phyloP scores from a whole-genome alignment of 2,329 filamentous ascomycete species.

The Colletotrichum navitas region DNA sequence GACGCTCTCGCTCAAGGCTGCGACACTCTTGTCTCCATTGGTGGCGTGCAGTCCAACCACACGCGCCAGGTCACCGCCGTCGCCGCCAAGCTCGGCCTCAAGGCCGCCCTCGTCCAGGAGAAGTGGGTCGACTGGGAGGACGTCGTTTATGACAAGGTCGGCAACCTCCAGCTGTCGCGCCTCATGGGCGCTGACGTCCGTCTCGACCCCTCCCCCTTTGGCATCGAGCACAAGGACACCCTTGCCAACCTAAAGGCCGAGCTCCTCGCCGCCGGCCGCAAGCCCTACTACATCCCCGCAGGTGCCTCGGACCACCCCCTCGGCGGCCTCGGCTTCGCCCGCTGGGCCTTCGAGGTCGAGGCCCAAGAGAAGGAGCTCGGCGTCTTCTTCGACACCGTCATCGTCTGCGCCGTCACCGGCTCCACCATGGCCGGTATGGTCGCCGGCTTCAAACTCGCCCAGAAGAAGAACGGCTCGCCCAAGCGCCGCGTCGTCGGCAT shows the following conservation, averaged over 20 bases:
- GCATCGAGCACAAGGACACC: conserved; percentile 76
- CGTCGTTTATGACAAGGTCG: conserved; percentile 71
- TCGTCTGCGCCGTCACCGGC: conserved; percentile 80
- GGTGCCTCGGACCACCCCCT: conserved; percentile 78
- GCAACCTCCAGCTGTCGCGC: conserved; percentile 78
- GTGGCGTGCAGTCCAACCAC: conserved; percentile 78
- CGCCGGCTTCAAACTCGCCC: conserved; percentile 76
- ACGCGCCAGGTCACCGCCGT: conserved; percentile 76
- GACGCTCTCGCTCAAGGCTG: conserved; percentile 69
- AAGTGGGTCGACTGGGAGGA: conserved; percentile 76
- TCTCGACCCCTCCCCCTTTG: conserved; percentile 71
- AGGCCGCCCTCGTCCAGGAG: conserved; percentile 72
- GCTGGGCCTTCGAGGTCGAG: conserved; percentile 78
- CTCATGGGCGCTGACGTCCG: conserved; percentile 75
- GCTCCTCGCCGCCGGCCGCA: conserved; percentile 64
- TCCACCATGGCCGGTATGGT: conserved; percentile 79
- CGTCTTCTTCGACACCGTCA: conserved; percentile 74
- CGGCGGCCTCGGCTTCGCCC: conserved; percentile 77
- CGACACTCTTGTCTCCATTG: conserved; percentile 75
- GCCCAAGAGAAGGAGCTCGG: conserved; percentile 72
- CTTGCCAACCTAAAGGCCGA: conserved; percentile 67
- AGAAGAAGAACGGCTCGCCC: conserved; percentile 58
- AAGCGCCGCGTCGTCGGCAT: conserved; percentile 55
- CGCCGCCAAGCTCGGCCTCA: conserved; percentile 68
- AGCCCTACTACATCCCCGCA: conserved; percentile 79